Base-by-base conservation (phyloP, 1,284 basidiomycete species). In the Fomitopsis pinicola region DNA sequence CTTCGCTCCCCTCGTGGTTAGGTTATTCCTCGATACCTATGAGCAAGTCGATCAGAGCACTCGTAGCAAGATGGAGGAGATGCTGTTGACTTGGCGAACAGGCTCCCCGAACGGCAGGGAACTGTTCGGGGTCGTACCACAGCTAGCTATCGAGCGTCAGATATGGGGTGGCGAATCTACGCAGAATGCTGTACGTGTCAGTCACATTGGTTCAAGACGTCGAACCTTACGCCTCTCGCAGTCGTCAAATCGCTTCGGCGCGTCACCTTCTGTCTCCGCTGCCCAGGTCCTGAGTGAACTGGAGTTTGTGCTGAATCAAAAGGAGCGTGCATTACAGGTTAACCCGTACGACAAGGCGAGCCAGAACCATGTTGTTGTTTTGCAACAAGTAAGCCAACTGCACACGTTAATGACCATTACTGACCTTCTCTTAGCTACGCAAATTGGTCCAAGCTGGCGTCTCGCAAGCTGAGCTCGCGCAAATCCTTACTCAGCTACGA, bases 31-130 rank as follows among this genome's bases (percentile, higher is more conserved):
- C 67, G 86, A 91, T 65, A 88, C 94, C 35, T 97, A 97, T 75
- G 82, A 83, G 59, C 83, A 87, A 67, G 94, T 96, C 64, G 94
- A 97, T 72, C 86, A 87, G 44, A 77, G 78, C 42, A 97, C 92
- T 7, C 88, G 91, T 64, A 85, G 87, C 73, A 97, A 97, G 76
- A 95, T 98, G 91, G 94, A 96, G 71, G 95, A 98, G 75, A 94
- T 98, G 87, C 83, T 97, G 19, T 77, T 92, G 42, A 95, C 95
- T 9, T 98, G 95, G 95, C 83, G 94, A 36, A 91, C 87, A 38
- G 92, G 92, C 40, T 88, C 89, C 10, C 89, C 90, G 1, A 81
- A 81, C 54, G 85, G 90, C n/a, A 84, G 85, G 61, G 91, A 95
- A 71, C 79, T 98, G 2, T 98, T 96, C 71, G 91, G 92, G 42